Evolutionary conservation across 2,329 filamentous ascomycete genomes (phyloP), one percentile per base, ranked within the genome.

Genomic region (Diaporthe batatas): DNA sequence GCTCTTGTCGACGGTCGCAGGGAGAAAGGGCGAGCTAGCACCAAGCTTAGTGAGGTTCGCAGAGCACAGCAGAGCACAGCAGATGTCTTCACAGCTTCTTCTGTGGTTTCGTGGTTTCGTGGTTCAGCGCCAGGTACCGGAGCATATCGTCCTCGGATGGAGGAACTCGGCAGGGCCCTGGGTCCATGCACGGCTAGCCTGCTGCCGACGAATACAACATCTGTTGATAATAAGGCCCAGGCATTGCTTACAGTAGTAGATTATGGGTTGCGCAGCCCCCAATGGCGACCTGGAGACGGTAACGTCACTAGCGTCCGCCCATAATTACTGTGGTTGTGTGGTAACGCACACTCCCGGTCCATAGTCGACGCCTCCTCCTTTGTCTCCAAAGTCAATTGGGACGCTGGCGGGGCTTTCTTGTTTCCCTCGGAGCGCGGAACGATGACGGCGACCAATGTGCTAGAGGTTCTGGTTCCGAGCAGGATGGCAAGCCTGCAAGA

Each of bases 81-180:
- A n/a, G n/a, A n/a, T n/a, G n/a, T n/a, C n/a, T n/a, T n/a, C 8
- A 32, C 18, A 23, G 42, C 39, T 3, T 25, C 34, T 6, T 3
- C 39, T 42, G 39, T 18, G 39, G 39, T 18, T 42, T 68, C 21
- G 39, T 18, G 39, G 39, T 18, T 42, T 68, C 21, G 42, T 29
- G 42, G 12, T 18, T 10, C 58, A 54, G 34, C 36, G 29, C 23
- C 59, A 68, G 42, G 44, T 25, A 64, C 44, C 72, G 68, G 68
- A 73, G 72, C 72, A 73, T 59, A 54, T 68, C 54, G 25, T 73
- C 72, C 68, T 70, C 32, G 53, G 32, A 29, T n/a, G 44, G 29
- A 51, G n/a, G 18, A 42, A 32, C 25, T 47, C 29, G 59, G 54
- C 42, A 70, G 21, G 39, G 23, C 53, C 65, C 42, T 59, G 21